Conservation (phyloP, 2,329 filamentous ascomycete species). For the Phoma sp. region DNA sequence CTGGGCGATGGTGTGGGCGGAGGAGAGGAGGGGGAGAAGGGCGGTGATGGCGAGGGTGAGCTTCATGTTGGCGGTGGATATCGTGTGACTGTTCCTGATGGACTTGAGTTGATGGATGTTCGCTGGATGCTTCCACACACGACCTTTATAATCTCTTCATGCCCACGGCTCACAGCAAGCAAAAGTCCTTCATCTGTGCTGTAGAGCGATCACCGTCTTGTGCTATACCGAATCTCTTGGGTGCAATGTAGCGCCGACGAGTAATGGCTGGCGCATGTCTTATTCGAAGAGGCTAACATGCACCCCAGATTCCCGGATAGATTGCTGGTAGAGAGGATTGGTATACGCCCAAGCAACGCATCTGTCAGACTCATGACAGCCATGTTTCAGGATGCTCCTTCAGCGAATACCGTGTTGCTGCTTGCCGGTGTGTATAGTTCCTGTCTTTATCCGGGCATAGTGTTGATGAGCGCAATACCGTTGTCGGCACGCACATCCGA, state of each 20-base stretch:
- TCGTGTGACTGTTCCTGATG: neutral
- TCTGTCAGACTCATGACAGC: neutral
- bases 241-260: slow-evolving; percentile 8
- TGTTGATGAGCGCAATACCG: neutral
- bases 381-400: neutral
- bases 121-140: neutral
- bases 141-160: neutral
- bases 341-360: neutral
- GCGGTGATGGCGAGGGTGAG: slow-evolving; percentile 32
- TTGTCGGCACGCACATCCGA: slow-evolving; percentile 7
- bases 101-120: too few relatives aligned
- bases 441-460: slow-evolving; percentile 14
- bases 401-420: slow-evolving; percentile 8
- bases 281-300: neutral
- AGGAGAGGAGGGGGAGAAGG: slow-evolving; percentile 41
- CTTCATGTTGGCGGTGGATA: slow-evolving; percentile 33
- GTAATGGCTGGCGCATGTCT: neutral
- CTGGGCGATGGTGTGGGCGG: slow-evolving; percentile 55
- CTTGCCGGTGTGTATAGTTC: neutral
- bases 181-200: neutral
- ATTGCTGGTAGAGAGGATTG: neutral
- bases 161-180: neutral
- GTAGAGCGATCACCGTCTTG: neutral
- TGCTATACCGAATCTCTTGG: neutral
- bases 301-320: slow-evolving; percentile 5